These are phyloP conservation scores for Aspergillus asperescens DNA, from an alignment of 495 filamentous ascomycete genomes.

Conservation along the genomic window DNA sequence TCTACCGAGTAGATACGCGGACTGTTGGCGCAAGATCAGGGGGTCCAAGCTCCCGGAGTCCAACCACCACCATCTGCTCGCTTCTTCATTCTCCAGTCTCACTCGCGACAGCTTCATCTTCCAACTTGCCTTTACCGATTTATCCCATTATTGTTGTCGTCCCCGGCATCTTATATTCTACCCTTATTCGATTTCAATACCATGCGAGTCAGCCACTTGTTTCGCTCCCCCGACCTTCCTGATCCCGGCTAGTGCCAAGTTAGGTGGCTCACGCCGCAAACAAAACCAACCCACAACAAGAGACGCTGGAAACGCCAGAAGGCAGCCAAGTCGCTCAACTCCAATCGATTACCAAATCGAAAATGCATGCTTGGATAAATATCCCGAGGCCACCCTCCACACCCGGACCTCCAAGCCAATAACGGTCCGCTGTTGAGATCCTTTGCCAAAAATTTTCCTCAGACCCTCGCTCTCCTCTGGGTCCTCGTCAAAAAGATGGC, in stretches of 20 bases:
- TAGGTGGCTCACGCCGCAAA: conserved; percentile 1
- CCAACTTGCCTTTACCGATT: neutral
- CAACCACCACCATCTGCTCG: neutral
- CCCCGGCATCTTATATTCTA: neutral
- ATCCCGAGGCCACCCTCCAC: conserved; percentile 6
- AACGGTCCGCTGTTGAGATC: neutral
- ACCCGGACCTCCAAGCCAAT: conserved; percentile 10
- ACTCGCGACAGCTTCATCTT: neutral
- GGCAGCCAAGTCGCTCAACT: neutral
- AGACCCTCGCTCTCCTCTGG: neutral
- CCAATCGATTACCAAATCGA: conserved; percentile 10
- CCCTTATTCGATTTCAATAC: neutral
- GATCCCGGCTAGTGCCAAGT: conserved; percentile 17
- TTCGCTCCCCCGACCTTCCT: conserved; percentile 17
- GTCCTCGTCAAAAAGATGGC: neutral
- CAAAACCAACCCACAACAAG: neutral
- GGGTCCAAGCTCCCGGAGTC: neutral
- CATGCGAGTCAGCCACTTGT: neutral
- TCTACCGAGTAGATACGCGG: neutral
- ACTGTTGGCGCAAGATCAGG: neutral
- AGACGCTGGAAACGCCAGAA: conserved; percentile 2
- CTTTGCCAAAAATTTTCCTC: neutral
- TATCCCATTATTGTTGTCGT: neutral
- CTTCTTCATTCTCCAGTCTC: neutral
- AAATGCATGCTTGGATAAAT: conserved; percentile 1